Evolutionary conservation across 2,329 filamentous ascomycete species (phyloP).

Genomic region (Amphichorda felina): DNA sequence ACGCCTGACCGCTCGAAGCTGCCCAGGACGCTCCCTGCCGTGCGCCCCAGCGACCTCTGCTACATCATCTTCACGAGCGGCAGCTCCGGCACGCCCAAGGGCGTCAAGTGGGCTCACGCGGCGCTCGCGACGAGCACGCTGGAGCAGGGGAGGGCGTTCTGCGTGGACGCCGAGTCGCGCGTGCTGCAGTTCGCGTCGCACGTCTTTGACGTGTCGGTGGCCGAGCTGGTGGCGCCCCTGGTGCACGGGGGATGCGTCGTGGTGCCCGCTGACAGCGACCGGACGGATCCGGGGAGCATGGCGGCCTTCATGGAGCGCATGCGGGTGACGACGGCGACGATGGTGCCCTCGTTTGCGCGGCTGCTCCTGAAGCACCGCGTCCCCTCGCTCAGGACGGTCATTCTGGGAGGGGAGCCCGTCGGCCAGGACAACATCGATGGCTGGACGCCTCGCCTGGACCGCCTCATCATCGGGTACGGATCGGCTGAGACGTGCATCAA

Average conservation of each 20-base stretch:
- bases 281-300: background rate
- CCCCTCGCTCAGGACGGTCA: constrained; percentile 1
- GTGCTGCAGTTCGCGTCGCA: constrained; percentile 3
- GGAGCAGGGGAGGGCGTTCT: background rate
- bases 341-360: background rate
- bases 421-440: constrained; percentile 4
- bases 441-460: constrained; percentile 8
- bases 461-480: constrained; percentile 7
- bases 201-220: constrained; percentile 2
- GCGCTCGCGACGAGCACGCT: no score
- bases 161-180: background rate
- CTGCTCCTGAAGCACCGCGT: background rate
- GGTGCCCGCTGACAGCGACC: constrained; percentile 20
- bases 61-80: no score
- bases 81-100: no score
- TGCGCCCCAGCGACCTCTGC: no score
- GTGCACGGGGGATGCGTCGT: constrained; percentile 24
- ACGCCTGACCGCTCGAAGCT: no score
- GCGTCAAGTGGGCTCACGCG: no score
- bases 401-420: constrained; percentile 7
- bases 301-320: background rate
- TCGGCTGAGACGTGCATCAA: constrained; percentile 6
- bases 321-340: background rate
- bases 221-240: background rate
- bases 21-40: no score